phyloP scores from a whole-genome alignment of 768 basidiomycete species.

The Phanerodontia chrysosporium region DNA sequence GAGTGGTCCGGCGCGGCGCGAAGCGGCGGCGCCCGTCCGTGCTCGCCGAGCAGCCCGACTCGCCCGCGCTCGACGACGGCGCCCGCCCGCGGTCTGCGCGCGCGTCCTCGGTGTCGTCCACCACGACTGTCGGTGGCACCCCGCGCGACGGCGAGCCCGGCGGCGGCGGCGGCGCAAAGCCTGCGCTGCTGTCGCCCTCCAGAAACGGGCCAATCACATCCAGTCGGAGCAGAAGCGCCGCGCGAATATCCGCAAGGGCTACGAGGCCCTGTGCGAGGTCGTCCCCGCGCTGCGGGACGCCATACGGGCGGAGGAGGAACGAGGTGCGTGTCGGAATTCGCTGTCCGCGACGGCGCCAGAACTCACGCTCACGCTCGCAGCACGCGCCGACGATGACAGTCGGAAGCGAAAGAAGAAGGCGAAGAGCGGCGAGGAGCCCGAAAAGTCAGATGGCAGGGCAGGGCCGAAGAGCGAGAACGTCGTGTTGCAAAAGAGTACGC shows the following conservation, averaged over 20 bases:
- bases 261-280: constrained; percentile 81
- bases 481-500: constrained; percentile 83
- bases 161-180: constrained; percentile 21
- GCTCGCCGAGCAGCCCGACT: constrained; percentile 1
- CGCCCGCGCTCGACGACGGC: constrained; percentile 9
- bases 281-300: constrained; percentile 82
- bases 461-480: constrained; percentile 91
- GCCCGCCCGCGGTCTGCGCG: constrained; percentile 7
- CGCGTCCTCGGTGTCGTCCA: not conserved
- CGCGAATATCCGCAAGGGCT: constrained; percentile 85
- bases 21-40: constrained; percentile 14
- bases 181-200: constrained; percentile 67
- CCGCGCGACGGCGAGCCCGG: constrained; percentile 12
- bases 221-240: constrained; percentile 92
- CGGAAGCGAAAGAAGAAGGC: constrained; percentile 23
- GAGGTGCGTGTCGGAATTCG: constrained; percentile 16
- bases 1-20: constrained; percentile 4
- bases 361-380: constrained; percentile 7
- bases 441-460: constrained; percentile 74
- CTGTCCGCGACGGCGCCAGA: not conserved
- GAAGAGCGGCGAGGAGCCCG: constrained; percentile 41
- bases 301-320: constrained; percentile 71
- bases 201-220: constrained; percentile 93
- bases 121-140: not conserved
- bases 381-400: constrained; percentile 32